These are phyloP conservation scores for Epichloe amarillans DNA, from an alignment of 2,329 filamentous ascomycete genomes.

Conservation along the genomic window DNA sequence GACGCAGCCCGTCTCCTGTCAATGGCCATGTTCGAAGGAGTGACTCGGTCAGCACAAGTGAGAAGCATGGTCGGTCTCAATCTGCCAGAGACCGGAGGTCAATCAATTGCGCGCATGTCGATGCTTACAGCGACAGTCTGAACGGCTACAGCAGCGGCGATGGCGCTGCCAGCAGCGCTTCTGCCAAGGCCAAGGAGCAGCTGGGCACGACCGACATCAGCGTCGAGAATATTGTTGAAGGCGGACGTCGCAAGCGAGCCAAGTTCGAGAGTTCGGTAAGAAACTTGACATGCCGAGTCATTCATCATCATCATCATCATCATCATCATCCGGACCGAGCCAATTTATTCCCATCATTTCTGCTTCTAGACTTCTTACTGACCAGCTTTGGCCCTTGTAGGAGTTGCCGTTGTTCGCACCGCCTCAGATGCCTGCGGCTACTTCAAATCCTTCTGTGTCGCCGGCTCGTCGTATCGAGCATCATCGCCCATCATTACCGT, in stretches of 20 bases:
- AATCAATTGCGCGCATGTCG: conserved; percentile 34
- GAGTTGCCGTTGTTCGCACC: conserved; percentile 92
- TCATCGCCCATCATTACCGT: conserved; percentile 60
- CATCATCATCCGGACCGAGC: neutral
- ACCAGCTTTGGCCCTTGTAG: conserved; percentile 31
- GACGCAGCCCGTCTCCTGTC: conserved; percentile 67
- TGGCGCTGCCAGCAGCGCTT: conserved; percentile 59
- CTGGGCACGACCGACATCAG: conserved; percentile 95
- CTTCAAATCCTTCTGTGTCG: conserved; percentile 96
- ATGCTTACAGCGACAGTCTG: conserved; percentile 49
- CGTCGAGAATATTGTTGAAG: conserved; percentile 95
- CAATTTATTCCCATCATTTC: no score
- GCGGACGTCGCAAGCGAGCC: conserved; percentile 84
- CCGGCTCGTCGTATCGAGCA: conserved; percentile 71
- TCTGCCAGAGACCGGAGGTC: conserved; percentile 53
- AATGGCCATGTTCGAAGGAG: conserved; percentile 60
- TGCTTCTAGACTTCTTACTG: neutral
- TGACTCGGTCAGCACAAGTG: conserved; percentile 49
- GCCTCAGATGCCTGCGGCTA: conserved; percentile 80
- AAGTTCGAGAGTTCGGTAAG: conserved; percentile 97
- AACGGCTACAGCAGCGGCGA: conserved; percentile 82
- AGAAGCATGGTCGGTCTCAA: conserved; percentile 56
- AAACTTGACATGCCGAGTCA: no score
- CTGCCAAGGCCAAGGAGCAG: conserved; percentile 66
- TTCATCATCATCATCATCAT: neutral